Base-by-base conservation (phyloP, 345 rosid genomes). In the Fremontodendron californicum region DNA sequence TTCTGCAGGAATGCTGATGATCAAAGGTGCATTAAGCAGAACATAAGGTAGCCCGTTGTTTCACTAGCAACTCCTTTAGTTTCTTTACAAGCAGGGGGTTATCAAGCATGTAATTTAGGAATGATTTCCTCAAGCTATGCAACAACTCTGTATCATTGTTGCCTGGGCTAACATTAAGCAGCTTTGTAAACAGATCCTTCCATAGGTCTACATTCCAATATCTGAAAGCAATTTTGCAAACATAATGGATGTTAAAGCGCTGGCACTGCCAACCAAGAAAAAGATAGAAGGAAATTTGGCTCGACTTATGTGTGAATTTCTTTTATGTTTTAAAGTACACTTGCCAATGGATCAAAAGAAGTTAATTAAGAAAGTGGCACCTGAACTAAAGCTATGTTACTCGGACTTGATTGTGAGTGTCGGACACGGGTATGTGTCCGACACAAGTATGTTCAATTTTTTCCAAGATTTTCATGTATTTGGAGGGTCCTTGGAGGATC, bases 121-220 rank as follows among this genome's bases (percentile, higher is more conserved):
- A 90, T 27, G 88, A 82, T 63, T 87, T 81, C 85, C 94, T 88
- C 80, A 96, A 83, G 10, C 71, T 75, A 86, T 77, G 85, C 83
- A 92, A 70, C 80, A 88, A 82, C 77, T 82, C 78, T 23, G 62
- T 62, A 82, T 91, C 87, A 52, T 85, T 81, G 51, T 70, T 82
- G 72, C 82, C 73, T 21, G 75, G 57, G 73, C 79, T 79, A 25
- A 70, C 73, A 83, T 96, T 96, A 1, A 93, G 91, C 84, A 96
- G 88, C 86, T 84, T 76, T 46, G 88, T 68, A 78, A 93, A 96
- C 29, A 96, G 82, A 43, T 82, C 85, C 83, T 86, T 87, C 98
- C 99, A 96, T 13, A 96, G 81, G 18, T 89, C 87, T 19, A 85
- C 88, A 46, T 89, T 92, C 97, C 97, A 96, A 70, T 96, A 96